phyloP scores from a whole-genome alignment of 306 rosid species.

The Cucumis hystrix region DNA sequence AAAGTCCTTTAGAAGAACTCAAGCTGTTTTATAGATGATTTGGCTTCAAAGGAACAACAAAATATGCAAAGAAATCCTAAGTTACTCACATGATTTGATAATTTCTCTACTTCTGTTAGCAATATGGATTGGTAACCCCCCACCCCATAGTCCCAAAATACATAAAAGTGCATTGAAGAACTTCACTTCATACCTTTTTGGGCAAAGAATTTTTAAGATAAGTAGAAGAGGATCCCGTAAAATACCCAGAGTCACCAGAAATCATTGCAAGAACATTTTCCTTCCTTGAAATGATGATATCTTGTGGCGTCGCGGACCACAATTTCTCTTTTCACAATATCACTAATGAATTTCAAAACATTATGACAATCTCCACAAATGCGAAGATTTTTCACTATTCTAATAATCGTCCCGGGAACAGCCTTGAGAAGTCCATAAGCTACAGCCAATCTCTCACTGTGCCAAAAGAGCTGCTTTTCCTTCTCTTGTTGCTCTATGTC shows the following conservation, averaged over 20 bases:
- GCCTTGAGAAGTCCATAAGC: slow-evolving; percentile 72
- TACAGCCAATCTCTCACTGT: slow-evolving; percentile 75
- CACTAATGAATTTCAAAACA: slow-evolving; percentile 62
- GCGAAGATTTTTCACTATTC: slow-evolving; percentile 75
- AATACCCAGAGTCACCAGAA: slow-evolving; percentile 47
- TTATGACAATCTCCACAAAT: slow-evolving; percentile 84
- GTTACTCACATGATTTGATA: too few species aligned
- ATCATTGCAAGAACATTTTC: slow-evolving; percentile 71
- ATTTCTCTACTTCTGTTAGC: too few species aligned
- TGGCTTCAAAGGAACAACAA: too few species aligned
- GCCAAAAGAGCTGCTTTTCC: slow-evolving; percentile 78
- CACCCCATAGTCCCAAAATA: too few species aligned
- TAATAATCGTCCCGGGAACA: slow-evolving; percentile 47
- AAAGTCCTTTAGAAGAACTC: too few species aligned
- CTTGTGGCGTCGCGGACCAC: slow-evolving; percentile 69
- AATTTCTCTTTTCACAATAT: slow-evolving; percentile 51
- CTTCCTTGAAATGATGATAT: slow-evolving; percentile 67
- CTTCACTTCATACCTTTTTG: too few species aligned
- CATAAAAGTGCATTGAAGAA: too few species aligned
- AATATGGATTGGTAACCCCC: too few species aligned
- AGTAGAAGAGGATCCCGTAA: neutral
- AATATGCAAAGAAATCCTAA: too few species aligned
- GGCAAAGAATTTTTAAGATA: neutral
- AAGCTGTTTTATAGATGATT: too few species aligned
- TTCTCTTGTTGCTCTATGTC: slow-evolving; percentile 79